A percentile compares a stretch with the other conserved stretches of the same genome.
phyloP scores from a whole-genome alignment of 306 rosid species.

The Leucaena leucocephala region DNA sequence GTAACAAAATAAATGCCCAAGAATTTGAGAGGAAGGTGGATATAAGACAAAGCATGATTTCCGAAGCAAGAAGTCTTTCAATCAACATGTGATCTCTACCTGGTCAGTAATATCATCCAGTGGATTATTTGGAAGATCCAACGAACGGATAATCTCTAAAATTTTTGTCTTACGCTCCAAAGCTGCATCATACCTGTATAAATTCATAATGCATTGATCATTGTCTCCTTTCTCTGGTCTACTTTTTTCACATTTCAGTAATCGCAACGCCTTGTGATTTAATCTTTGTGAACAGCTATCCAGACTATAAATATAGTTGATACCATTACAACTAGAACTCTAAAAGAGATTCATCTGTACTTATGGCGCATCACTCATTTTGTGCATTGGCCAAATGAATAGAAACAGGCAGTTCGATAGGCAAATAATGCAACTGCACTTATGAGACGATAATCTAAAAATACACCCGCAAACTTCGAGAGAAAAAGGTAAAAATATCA shows the following conservation, averaged over 20 bases:
- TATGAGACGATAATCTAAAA: neutral
- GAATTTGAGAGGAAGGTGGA: neutral
- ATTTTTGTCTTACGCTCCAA: constrained; percentile 75
- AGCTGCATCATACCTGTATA: constrained; percentile 81
- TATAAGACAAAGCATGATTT: constrained; percentile 11
- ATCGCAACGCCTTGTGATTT: neutral
- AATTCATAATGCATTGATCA: constrained; percentile 37
- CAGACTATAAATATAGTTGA: constrained; percentile 20
- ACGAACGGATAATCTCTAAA: constrained; percentile 73
- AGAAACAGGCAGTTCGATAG: neutral
- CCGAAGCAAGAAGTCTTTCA: constrained; percentile 10
- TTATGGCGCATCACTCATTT: neutral
- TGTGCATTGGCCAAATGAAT: constrained; percentile 6
- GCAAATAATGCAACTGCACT: neutral
- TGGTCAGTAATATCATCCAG: constrained; percentile 95
- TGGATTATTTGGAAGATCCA: constrained; percentile 97
- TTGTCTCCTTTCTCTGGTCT: neutral
- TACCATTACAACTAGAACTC: constrained; percentile 15
- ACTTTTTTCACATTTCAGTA: neutral
- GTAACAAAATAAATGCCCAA: neutral
- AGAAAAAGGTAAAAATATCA: constrained; percentile 20
- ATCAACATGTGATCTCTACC: constrained; percentile 53
- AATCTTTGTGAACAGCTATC: neutral
- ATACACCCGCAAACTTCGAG: constrained; percentile 22
- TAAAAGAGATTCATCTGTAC: constrained; percentile 2